Conservation (phyloP, 768 basidiomycete species). For the Lactarius tabidus region DNA sequence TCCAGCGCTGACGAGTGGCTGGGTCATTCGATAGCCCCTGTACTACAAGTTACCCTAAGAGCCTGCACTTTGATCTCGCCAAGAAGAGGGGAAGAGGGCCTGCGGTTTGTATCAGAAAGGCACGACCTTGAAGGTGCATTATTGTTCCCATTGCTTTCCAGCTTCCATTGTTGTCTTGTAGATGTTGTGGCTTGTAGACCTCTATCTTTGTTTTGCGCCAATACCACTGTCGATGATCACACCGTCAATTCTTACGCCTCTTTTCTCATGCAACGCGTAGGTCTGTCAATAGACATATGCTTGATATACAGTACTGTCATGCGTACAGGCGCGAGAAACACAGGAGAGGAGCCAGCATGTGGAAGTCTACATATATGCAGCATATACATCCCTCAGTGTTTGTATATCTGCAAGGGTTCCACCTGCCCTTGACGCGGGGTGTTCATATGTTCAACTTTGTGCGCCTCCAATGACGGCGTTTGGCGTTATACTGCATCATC, state of each 20-base stretch:
- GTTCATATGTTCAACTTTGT: slow-evolving; percentile 95
- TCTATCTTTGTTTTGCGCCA: neutral
- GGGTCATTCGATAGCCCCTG: slow-evolving; percentile 30
- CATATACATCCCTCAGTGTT: neutral
- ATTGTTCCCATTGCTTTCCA: too few relatives aligned
- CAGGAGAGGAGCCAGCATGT: neutral
- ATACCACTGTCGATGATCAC: too few relatives aligned
- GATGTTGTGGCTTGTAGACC: neutral
- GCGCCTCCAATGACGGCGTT: slow-evolving; percentile 98
- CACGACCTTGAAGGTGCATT: neutral
- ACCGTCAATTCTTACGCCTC: neutral
- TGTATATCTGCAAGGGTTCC: neutral
- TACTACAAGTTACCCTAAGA: slow-evolving; percentile 41
- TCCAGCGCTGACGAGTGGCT: neutral
- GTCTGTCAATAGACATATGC: neutral
- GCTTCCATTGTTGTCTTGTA: neutral
- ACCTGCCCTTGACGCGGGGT: neutral
- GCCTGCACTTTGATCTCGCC: slow-evolving; percentile 30
- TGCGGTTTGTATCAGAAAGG: too few relatives aligned
- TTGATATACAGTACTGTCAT: neutral
- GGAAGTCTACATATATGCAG: neutral
- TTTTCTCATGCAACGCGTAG: neutral
- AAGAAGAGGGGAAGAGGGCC: neutral
- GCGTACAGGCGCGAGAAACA: neutral
- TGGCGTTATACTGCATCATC: slow-evolving; percentile 73